A percentile compares a stretch with the other conserved stretches of the same genome.
These are phyloP conservation scores for Barnettozyma pratensis DNA, from an alignment of 805 yeast species.

Conservation along the genomic window DNA sequence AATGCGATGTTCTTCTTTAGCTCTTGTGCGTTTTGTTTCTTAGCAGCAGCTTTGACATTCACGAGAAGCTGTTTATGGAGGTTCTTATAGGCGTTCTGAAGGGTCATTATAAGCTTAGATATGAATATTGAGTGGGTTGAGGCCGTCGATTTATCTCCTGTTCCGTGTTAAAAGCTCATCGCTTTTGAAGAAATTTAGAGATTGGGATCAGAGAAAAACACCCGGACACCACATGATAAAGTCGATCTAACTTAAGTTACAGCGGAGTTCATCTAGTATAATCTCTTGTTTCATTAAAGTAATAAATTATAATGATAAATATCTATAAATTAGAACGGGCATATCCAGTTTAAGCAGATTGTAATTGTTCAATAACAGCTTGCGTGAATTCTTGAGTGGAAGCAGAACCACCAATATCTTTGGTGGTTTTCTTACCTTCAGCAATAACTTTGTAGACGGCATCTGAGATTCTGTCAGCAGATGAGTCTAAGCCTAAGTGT, in stretches of 20 bases:
- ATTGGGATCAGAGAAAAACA: neutral
- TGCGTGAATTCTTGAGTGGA: conserved; percentile 92
- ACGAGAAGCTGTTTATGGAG: conserved; percentile 21
- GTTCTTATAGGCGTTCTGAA: conserved; percentile 14
- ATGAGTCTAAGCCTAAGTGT: conserved; percentile 83
- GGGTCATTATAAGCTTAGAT: conserved; percentile 3
- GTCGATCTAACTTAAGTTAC: too few species aligned
- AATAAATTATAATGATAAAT: neutral
- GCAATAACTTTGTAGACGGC: conserved; percentile 89
- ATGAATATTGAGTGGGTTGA: neutral
- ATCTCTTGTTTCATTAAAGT: neutral
- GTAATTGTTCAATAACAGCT: conserved; percentile 58
- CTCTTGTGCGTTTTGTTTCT: conserved; percentile 23
- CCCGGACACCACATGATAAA: neutral
- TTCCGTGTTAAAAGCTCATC: neutral
- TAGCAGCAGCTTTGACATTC: conserved; percentile 19
- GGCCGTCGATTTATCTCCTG: neutral
- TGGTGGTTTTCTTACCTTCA: conserved; percentile 80
- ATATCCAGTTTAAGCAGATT: conserved; percentile 6
- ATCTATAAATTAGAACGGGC: conserved; percentile 7
- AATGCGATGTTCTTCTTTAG: conserved; percentile 22
- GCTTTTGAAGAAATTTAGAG: neutral
- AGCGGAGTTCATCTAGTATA: neutral
- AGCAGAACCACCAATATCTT: conserved; percentile 87
- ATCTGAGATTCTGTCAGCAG: conserved; percentile 80